These are phyloP conservation scores for Psidium friedrichsthalianum DNA, from an alignment of 345 rosid species.

Conservation along the genomic window DNA sequence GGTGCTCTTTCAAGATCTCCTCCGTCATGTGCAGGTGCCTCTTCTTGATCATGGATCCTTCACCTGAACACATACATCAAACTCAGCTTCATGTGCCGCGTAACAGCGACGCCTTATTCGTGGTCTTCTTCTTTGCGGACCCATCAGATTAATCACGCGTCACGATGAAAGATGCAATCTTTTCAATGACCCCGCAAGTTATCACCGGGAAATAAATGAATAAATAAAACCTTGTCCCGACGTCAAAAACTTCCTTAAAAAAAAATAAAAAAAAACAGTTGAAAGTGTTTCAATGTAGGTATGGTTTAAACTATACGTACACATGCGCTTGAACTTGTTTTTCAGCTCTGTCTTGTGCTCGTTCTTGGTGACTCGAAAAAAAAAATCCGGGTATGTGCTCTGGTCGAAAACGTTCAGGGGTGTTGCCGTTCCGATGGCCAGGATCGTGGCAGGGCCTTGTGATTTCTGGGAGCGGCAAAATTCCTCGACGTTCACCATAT, in stretches of 20 bases:
- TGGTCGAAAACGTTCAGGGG: slow-evolving; percentile 37
- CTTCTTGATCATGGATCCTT: slow-evolving; percentile 35
- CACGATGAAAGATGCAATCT: neutral
- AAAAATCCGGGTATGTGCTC: slow-evolving; percentile 33
- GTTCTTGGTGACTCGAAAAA: slow-evolving; percentile 43
- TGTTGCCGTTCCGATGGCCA: slow-evolving; percentile 46
- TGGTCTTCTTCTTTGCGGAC: neutral
- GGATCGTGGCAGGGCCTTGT: slow-evolving; percentile 34
- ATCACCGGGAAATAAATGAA: neutral
- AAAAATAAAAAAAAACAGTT: too few relatives aligned
- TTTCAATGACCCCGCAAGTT: neutral
- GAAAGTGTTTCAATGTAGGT: neutral
- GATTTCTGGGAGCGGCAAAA: slow-evolving; percentile 27
- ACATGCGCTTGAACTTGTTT: slow-evolving; percentile 49
- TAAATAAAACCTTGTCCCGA: neutral
- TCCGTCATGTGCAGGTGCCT: slow-evolving; percentile 38
- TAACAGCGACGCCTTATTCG: neutral
- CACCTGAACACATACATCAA: slow-evolving; percentile 18
- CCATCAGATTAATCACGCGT: neutral
- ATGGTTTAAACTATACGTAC: slow-evolving; percentile 13
- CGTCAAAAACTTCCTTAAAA: neutral
- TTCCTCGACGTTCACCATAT: slow-evolving; percentile 40
- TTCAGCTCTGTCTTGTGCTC: slow-evolving; percentile 43
- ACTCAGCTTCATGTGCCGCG: neutral
- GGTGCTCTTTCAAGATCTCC: slow-evolving; percentile 48